These are phyloP conservation scores for Spirogloea muscicola DNA, from an alignment of 139 green algal species.

Conservation along the genomic window DNA sequence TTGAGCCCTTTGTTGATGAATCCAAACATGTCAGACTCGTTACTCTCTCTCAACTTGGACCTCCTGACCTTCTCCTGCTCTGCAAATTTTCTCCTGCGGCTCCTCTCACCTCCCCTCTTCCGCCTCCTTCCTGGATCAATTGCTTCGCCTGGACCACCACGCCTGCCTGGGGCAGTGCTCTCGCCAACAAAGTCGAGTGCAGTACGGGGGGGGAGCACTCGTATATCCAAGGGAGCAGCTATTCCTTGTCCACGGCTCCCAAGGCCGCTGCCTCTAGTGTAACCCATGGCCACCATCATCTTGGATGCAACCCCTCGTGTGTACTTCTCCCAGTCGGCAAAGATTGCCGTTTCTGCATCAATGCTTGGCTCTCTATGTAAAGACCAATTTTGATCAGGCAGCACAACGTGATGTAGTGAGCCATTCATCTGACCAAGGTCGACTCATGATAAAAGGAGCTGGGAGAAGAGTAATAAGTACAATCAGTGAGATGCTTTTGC, in stretches of 20 bases:
- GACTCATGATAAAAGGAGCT: not conserved
- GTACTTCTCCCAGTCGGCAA: slow-evolving; percentile 46
- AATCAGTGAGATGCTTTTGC: not conserved
- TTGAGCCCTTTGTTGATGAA: slow-evolving; percentile 24
- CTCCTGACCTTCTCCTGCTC: slow-evolving; percentile 1
- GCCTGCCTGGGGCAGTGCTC: not conserved
- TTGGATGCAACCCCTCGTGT: slow-evolving; percentile 43
- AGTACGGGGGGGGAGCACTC: not conserved
- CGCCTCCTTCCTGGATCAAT: slow-evolving; percentile 26
- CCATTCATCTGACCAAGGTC: not conserved
- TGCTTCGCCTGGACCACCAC: slow-evolving; percentile 20
- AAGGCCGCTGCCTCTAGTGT: slow-evolving; percentile 12
- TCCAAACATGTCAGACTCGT: slow-evolving; percentile 19
- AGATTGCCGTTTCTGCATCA: slow-evolving; percentile 10
- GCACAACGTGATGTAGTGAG: not conserved
- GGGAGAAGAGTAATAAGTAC: not conserved
- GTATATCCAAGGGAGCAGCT: slow-evolving; percentile 12
- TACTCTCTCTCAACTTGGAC: slow-evolving; percentile 1
- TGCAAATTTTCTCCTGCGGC: not conserved
- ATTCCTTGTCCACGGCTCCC: slow-evolving; percentile 26
- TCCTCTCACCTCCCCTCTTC: slow-evolving; percentile 26
- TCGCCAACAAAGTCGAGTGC: slow-evolving; percentile 18
- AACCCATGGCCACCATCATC: slow-evolving; percentile 45
- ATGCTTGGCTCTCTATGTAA: no score
- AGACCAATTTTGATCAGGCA: no score